Evolutionary conservation across 176 grass and related monocot species (phyloP).

Genomic region (Eragrostis curvula): DNA sequence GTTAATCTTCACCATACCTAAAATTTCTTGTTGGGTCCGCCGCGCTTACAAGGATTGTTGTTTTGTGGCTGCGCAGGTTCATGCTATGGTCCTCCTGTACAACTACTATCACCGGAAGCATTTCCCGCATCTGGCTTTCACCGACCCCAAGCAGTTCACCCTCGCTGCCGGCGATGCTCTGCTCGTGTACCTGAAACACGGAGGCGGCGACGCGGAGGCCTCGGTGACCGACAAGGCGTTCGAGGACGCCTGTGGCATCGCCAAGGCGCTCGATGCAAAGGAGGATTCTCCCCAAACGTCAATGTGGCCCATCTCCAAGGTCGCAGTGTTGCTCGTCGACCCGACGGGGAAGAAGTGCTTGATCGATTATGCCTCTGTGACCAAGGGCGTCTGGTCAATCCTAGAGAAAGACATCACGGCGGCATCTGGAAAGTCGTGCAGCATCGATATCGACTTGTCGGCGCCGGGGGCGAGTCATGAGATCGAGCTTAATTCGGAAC

Average conservation of each 20-base stretch:
- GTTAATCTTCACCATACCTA: too few species aligned
- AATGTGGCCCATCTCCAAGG: conserved; percentile 61
- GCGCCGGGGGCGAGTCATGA: too few species aligned
- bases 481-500: background rate
- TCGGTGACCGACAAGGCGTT: conserved; percentile 54
- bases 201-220: background rate
- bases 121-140: conserved; percentile 50
- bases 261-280: conserved; percentile 45
- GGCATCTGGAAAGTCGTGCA: background rate
- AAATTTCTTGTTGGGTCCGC: too few species aligned
- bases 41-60: background rate
- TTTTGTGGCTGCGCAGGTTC: conserved; percentile 53
- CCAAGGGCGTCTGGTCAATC: conserved; percentile 60
- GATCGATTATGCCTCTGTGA: conserved; percentile 46
- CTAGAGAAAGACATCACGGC: conserved; percentile 57
- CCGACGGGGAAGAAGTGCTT: conserved; percentile 52
- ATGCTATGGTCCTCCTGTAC: conserved; percentile 60
- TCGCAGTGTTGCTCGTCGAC: conserved; percentile 65
- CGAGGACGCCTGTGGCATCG: conserved; percentile 58
- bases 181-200: conserved; percentile 38
- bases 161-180: conserved; percentile 37
- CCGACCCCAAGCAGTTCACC: conserved; percentile 35
- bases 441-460: background rate
- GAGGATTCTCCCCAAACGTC: conserved; percentile 32
- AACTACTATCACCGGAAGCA: conserved; percentile 83